Base-by-base conservation (phyloP, 2,329 filamentous ascomycete genomes). In the Leptographium wingfieldii region DNA sequence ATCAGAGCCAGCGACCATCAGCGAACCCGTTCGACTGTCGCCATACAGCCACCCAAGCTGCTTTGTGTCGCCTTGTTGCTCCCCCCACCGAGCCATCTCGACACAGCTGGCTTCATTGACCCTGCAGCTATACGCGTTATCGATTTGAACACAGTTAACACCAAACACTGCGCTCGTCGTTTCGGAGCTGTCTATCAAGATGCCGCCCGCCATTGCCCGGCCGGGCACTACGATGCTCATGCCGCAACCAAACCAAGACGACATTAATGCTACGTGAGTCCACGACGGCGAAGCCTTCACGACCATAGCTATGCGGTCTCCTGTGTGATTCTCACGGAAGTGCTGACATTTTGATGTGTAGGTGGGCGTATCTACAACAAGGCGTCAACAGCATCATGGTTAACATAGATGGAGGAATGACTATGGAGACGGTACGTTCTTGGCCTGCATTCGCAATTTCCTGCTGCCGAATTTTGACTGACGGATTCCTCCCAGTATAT, bases 351-450 rank as follows among this genome's bases (percentile, higher is more conserved):
- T 31, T 1, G 25, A 22, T 52, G 25, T 19, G 5, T 40, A 95
- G 90, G 76, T 99, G 94, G 94, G 78, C 80, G 61, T 97, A 95
- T 73, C 80, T 99, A 58, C 87, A 96, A 73, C 80, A 80, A 63
- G 92, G 92, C 65, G 91, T 99, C 66, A 85, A 90, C 65, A 89
- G 87, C 71, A 95, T 99, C 69, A 97, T 99, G 92, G 83, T 84
- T 67, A 88, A 95, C 69, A 80, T 97, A 33, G 88, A 92, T 68
- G 87, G 90, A 65, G 94, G 94, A 63, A 88, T 99, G 74, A 92
- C 96, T 69, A 91, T 97, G 85, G 84, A 87, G 67, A 92, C 90
- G 67, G 85, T 88, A 77, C 69, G 82, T 60, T 35, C 27, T 11
- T 14, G 16, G 3, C 22, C 19, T 51, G 9, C 12, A 5, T 55